phyloP scores from a whole-genome alignment of 2,329 filamentous ascomycete genomes.

The Colletotrichum sp. region DNA sequence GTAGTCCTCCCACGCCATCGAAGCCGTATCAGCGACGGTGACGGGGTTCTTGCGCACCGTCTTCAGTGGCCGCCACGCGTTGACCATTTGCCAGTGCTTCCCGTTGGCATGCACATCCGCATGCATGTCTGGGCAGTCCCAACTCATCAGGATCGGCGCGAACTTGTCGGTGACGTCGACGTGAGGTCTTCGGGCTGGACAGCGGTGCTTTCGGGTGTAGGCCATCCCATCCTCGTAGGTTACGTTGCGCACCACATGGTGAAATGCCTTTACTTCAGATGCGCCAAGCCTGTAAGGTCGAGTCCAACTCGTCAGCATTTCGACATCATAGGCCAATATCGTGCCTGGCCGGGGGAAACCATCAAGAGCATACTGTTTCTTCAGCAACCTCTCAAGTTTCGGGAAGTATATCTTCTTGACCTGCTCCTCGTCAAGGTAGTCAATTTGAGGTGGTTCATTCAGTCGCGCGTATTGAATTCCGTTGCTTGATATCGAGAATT shows the following conservation, averaged over 20 bases:
- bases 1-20: conserved; percentile 5
- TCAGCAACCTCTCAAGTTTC: background rate
- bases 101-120: background rate
- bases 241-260: background rate
- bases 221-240: background rate
- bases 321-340: accelerated
- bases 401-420: background rate
- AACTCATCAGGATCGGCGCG: background rate
- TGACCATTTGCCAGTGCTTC: conserved; percentile 7
- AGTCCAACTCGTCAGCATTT: background rate
- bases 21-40: background rate
- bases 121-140: conserved; percentile 4
- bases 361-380: background rate
- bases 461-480: background rate
- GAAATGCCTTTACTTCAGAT: background rate
- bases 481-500: background rate
- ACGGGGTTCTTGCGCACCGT: conserved; percentile 4
- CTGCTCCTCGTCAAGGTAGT: background rate
- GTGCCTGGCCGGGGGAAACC: background rate
- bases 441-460: background rate
- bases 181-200: background rate
- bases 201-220: conserved; percentile 1
- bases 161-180: background rate
- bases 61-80: background rate
- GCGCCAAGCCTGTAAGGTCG: background rate